These are phyloP conservation scores for Globisporangium solare DNA, from an alignment of 352 stramenopile species.

Conservation along the genomic window DNA sequence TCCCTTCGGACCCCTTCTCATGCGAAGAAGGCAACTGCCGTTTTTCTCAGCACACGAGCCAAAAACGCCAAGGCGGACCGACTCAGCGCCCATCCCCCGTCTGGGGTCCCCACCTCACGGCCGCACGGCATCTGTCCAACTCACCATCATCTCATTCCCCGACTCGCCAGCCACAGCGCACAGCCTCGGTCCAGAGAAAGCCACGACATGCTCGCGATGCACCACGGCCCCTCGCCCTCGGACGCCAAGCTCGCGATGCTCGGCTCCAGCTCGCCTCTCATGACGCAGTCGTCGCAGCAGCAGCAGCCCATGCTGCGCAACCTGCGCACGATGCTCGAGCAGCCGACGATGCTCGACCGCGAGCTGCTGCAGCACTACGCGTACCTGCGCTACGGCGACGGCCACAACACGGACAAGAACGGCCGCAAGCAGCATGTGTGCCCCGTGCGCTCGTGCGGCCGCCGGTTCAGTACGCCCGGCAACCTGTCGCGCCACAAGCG, in stretches of 20 bases:
- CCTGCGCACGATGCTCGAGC: neutral
- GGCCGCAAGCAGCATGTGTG: constrained; percentile 39
- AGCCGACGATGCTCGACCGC: constrained; percentile 8
- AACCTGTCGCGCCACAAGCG: constrained; percentile 62
- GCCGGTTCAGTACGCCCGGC: constrained; percentile 48
- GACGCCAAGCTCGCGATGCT: constrained; percentile 10
- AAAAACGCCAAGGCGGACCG: neutral
- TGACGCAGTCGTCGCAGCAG: neutral
- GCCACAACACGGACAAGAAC: constrained; percentile 1
- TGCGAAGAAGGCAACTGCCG: neutral
- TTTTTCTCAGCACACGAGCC: neutral
- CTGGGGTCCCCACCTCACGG: neutral
- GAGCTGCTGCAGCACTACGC: constrained; percentile 17
- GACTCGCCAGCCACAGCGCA: neutral
- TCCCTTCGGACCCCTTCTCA: too few relatives aligned
- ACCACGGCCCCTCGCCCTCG: neutral
- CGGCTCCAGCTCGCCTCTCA: constrained; percentile 1
- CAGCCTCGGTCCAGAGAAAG: too few relatives aligned
- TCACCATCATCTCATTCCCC: neutral
- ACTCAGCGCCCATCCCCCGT: neutral
- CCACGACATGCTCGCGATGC: neutral
- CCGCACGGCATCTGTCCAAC: neutral
- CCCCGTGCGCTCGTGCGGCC: constrained; percentile 39
- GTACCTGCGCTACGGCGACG: constrained; percentile 14
- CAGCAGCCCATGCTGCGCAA: constrained; percentile 1